Evolutionary conservation across 768 basidiomycete species (phyloP).

Genomic region (Solioccasus polychromus): DNA sequence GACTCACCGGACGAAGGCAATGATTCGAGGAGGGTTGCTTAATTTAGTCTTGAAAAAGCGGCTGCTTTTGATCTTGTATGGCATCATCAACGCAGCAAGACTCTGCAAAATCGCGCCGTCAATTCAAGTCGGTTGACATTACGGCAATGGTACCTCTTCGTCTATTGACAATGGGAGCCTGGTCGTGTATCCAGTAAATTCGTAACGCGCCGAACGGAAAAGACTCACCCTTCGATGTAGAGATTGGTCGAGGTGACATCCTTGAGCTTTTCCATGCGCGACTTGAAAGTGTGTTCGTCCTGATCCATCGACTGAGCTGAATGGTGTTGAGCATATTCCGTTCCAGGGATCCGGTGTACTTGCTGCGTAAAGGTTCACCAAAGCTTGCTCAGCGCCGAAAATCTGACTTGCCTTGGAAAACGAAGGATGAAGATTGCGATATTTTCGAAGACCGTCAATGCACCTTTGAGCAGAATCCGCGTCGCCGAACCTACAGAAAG

Average conservation of each 20-base stretch:
- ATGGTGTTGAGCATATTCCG: constrained; percentile 48
- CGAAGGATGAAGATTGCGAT: constrained; percentile 79
- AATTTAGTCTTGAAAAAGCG: constrained; percentile 79
- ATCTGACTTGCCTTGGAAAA: constrained; percentile 67
- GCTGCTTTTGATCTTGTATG: constrained; percentile 69
- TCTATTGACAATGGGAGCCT: constrained; percentile 72
- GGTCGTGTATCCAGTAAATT: constrained; percentile 4
- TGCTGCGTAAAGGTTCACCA: constrained; percentile 34
- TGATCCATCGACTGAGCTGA: constrained; percentile 23
- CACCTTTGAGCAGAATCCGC: constrained; percentile 72
- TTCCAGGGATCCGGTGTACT: constrained; percentile 83
- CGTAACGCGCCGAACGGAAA: neutral
- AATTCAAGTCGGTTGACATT: neutral
- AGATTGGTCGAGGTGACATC: constrained; percentile 71
- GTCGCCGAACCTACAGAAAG: constrained; percentile 54
- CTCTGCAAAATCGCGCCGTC: constrained; percentile 38
- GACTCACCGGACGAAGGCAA: constrained; percentile 74
- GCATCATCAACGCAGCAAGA: constrained; percentile 61
- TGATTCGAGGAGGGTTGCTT: constrained; percentile 73
- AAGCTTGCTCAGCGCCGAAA: neutral
- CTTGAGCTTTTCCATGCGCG: constrained; percentile 73
- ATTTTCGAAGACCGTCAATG: constrained; percentile 65
- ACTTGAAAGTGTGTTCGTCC: constrained; percentile 56
- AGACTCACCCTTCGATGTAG: constrained; percentile 69
- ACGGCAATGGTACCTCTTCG: constrained; percentile 44